These are phyloP conservation scores for Lolium rigidum DNA, from an alignment of 176 grass and related monocot genomes.

Conservation along the genomic window DNA sequence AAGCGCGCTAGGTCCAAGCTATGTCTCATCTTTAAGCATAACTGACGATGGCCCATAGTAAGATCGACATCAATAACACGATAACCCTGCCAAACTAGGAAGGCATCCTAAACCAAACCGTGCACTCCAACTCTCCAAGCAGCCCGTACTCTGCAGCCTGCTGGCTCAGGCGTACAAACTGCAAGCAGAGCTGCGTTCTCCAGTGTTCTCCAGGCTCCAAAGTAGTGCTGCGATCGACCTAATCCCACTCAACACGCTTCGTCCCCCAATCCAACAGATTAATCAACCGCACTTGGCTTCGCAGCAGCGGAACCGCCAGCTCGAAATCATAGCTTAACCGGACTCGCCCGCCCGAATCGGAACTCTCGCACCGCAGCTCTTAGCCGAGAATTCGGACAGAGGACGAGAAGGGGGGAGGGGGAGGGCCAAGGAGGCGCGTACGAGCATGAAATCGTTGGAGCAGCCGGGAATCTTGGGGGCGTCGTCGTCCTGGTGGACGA, in stretches of 20 bases:
- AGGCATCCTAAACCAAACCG: too few relatives aligned
- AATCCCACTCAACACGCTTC: background rate
- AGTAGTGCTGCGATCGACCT: background rate
- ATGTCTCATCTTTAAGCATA: too few relatives aligned
- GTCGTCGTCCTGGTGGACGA: constrained; percentile 83
- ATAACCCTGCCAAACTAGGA: too few relatives aligned
- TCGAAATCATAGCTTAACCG: too few relatives aligned
- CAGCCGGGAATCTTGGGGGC: constrained; percentile 92
- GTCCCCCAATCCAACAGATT: background rate
- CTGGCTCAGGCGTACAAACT: background rate
- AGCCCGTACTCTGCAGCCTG: background rate
- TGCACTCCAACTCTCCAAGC: background rate
- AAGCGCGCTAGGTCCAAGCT: too few relatives aligned
- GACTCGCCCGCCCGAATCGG: too few relatives aligned
- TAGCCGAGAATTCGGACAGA: background rate
- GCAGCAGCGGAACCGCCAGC: too few relatives aligned
- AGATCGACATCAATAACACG: too few relatives aligned
- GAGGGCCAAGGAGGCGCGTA: background rate
- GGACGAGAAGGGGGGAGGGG: too few relatives aligned
- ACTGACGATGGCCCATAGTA: too few relatives aligned
- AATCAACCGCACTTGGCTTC: background rate
- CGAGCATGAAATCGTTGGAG: constrained; percentile 91
- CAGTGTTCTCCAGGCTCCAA: background rate
- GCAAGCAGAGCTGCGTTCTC: background rate
- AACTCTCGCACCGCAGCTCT: too few relatives aligned